Evolutionary conservation across 2,329 filamentous ascomycete genomes (phyloP).

Genomic region (Xylariaceae sp.): DNA sequence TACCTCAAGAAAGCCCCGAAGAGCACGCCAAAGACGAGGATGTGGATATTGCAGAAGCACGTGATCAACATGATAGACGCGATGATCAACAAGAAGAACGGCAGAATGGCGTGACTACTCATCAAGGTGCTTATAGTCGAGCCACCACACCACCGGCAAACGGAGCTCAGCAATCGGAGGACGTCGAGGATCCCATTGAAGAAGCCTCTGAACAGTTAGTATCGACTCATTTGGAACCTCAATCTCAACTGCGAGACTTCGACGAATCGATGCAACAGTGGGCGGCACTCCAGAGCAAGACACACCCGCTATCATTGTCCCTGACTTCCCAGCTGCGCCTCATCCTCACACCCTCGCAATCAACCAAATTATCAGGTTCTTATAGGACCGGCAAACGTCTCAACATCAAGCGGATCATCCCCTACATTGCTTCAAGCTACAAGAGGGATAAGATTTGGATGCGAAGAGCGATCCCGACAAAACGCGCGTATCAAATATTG

Average conservation of each 20-base stretch:
- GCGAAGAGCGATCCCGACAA: constrained; percentile 84
- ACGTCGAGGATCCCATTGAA: constrained; percentile 45
- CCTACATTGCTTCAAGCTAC: constrained; percentile 96
- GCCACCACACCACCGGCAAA: constrained; percentile 39
- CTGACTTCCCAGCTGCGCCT: constrained; percentile 93
- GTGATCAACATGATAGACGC: constrained; percentile 37
- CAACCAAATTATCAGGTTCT: constrained; percentile 92
- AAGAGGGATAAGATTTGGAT: constrained; percentile 99
- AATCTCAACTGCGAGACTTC: constrained; percentile 44
- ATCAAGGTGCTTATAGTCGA: constrained; percentile 55
- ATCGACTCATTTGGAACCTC: constrained; percentile 62
- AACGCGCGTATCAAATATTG: constrained; percentile 94
- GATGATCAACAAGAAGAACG: constrained; percentile 50
- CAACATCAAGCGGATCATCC: constrained; percentile 99
- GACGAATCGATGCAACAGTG: constrained; percentile 68
- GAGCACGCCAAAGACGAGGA: constrained; percentile 43
- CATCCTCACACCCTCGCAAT: constrained; percentile 89
- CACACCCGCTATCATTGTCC: constrained; percentile 79
- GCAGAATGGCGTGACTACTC: constrained; percentile 57
- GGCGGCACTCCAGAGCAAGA: constrained; percentile 78
- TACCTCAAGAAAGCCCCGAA: constrained; percentile 51
- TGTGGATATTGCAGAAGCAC: constrained; percentile 39
- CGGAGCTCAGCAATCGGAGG: constrained; percentile 37
- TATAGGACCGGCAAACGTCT: constrained; percentile 97
- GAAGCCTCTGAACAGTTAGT: constrained; percentile 62